These are phyloP conservation scores for Fomitiporia mediterranea DNA, from an alignment of 1,284 basidiomycete species.

Conservation along the genomic window DNA sequence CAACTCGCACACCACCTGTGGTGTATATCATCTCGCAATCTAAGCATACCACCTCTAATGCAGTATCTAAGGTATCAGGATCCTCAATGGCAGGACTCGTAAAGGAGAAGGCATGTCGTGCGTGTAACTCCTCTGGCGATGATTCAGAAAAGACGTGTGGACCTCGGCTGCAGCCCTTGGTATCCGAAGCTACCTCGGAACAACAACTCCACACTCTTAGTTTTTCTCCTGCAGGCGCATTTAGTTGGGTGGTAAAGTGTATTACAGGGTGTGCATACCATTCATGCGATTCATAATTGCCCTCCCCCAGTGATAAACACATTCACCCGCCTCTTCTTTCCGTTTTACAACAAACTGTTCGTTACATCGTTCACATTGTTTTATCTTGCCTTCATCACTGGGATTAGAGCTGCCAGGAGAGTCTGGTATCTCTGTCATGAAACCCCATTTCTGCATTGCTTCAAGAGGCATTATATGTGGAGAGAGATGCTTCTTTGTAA, in stretches of 20 bases:
- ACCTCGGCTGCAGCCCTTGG: conserved; percentile 61
- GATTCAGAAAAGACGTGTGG: conserved; percentile 78
- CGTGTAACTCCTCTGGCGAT: conserved; percentile 64
- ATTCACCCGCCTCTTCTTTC: conserved; percentile 56
- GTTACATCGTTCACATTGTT: conserved; percentile 76
- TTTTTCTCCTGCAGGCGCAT: conserved; percentile 50
- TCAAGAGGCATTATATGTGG: conserved; percentile 55
- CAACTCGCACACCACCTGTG: conserved; percentile 82
- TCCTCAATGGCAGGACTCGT: conserved; percentile 32
- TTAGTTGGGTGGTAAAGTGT: conserved; percentile 18
- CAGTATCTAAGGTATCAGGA: conserved; percentile 32
- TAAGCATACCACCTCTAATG: conserved; percentile 72
- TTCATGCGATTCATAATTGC: conserved; percentile 51
- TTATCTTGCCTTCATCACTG: conserved; percentile 58
- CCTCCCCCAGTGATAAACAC: conserved; percentile 81
- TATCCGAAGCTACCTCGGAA: conserved; percentile 48
- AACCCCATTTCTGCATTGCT: conserved; percentile 64
- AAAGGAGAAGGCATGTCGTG: conserved; percentile 67
- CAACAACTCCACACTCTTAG: conserved; percentile 65
- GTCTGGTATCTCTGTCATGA: conserved; percentile 63
- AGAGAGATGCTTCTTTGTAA: conserved; percentile 53
- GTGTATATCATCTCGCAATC: conserved; percentile 95
- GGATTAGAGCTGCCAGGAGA: conserved; percentile 59
- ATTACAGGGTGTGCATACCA: conserved; percentile 41
- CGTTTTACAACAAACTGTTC: conserved; percentile 64